These are phyloP conservation scores for Batkoa obscura DNA, from an alignment of 371 early-diverging fungal genomes.

Conservation along the genomic window DNA sequence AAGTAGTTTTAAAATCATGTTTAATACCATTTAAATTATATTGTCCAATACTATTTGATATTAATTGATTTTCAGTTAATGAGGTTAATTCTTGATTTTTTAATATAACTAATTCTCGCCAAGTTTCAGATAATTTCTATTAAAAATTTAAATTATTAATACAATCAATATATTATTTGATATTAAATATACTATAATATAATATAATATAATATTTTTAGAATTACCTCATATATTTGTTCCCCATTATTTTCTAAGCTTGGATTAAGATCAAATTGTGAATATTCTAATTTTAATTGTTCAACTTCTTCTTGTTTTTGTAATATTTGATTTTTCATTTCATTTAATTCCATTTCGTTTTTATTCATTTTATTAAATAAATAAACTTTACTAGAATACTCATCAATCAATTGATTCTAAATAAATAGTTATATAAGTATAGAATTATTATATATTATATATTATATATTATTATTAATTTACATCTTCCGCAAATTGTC, in stretches of 20 bases:
- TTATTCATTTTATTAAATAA: constrained; percentile 42
- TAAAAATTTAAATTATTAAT: constrained; percentile 9
- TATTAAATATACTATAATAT: no score
- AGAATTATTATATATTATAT: background rate
- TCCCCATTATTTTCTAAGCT: no score
- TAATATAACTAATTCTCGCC: constrained; percentile 24
- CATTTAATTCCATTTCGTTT: constrained; percentile 20
- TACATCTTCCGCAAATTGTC: constrained; percentile 2
- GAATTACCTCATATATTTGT: no score
- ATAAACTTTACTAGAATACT: constrained; percentile 30
- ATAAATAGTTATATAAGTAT: constrained; percentile 3
- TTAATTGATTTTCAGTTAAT: constrained; percentile 31
- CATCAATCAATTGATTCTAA: constrained; percentile 26
- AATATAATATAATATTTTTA: background rate
- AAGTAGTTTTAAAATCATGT: constrained; percentile 51
- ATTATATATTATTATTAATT: background rate
- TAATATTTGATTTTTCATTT: constrained; percentile 15
- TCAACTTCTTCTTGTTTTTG: constrained; percentile 19
- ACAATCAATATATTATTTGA: background rate
- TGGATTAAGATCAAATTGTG: constrained; percentile 6
- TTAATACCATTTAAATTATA: constrained; percentile 12
- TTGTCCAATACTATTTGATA: constrained; percentile 34
- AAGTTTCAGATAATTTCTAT: constrained; percentile 23
- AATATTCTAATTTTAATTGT: no score
- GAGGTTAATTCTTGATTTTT: constrained; percentile 23